Base-by-base conservation (phyloP, 2,329 filamentous ascomycete species). In the Sporothrix dimorphospora region DNA sequence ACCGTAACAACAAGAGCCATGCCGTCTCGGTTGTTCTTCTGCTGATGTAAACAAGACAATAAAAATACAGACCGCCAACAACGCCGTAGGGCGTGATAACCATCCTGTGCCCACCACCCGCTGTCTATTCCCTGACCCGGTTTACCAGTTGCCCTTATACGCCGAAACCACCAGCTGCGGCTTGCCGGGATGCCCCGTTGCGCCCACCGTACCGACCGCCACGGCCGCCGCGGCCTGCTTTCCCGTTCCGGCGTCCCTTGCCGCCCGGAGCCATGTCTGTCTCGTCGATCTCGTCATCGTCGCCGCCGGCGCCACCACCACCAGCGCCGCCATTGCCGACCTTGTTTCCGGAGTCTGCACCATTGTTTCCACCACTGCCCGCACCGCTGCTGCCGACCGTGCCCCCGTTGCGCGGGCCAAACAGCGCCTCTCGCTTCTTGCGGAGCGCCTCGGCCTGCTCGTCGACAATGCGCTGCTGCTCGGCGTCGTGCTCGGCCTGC, bases 341-440 rank as follows among this genome's bases (percentile, higher is more conserved):
- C 3, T 21, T 49, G 6, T 12, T n/a, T 24, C 9, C 30, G 8
- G 67, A 51, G 30, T 51, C 45, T 2, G 70, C 65, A 61, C 21
- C 24, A 11, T 34, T 51, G 30, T 14, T 63, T 11, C 34, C 69
- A 6, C 16, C 42, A 11, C 45, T 47, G 59, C 21, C 34, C 6
- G 21, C 19, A 4, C 72, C 72, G 53, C 76, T 75, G 14, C 69
- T 76, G 9, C 74, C 74, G 19, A 81, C 81, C 53, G 83, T 82
- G 47, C 75, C 75, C 14, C 59, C 70, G 21, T 21, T 69, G 53
- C 72, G 71, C 19, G 75, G 75, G 16, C 77, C 84, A 73, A 86
- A 85, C 24, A 87, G 81, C 71, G 83, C 84, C 77, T 86, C 85
- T 40, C 81, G 80, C 81, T 82, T 84, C 80, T 82, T 82, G 73